These are phyloP conservation scores for Chiua virens DNA, from an alignment of 768 basidiomycete genomes.

Conservation along the genomic window DNA sequence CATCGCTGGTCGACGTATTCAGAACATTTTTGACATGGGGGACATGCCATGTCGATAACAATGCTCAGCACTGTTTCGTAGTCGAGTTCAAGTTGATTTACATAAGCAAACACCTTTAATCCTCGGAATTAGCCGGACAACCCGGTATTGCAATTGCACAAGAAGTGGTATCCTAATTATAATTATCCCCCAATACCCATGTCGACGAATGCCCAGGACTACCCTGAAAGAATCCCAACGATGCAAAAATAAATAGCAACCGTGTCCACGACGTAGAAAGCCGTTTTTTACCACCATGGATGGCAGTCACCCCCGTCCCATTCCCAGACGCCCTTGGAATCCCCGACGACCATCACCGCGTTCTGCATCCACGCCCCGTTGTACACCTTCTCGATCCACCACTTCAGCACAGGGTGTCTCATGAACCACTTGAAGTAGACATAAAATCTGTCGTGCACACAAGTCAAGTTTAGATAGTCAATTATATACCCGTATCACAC, in stretches of 20 bases:
- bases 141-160: no score
- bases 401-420: constrained; percentile 38
- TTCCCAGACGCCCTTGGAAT: constrained; percentile 15
- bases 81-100: no score
- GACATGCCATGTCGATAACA: no score
- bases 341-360: constrained; percentile 38
- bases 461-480: not conserved
- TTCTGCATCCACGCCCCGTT: constrained; percentile 40
- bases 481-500: not conserved
- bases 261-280: not conserved
- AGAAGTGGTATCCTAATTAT: no score
- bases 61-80: no score
- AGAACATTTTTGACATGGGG: no score
- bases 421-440: constrained; percentile 37
- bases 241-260: not conserved
- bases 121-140: no score
- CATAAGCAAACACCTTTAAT: no score
- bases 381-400: constrained; percentile 41
- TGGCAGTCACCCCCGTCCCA: constrained; percentile 29
- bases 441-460: constrained; percentile 24
- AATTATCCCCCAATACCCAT: no score
- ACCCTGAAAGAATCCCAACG: no score
- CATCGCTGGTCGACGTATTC: no score
- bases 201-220: no score
- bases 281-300: constrained; percentile 6